Conservation (phyloP, 2,329 filamentous ascomycete genomes). For the Pezicula neosporulosa region DNA sequence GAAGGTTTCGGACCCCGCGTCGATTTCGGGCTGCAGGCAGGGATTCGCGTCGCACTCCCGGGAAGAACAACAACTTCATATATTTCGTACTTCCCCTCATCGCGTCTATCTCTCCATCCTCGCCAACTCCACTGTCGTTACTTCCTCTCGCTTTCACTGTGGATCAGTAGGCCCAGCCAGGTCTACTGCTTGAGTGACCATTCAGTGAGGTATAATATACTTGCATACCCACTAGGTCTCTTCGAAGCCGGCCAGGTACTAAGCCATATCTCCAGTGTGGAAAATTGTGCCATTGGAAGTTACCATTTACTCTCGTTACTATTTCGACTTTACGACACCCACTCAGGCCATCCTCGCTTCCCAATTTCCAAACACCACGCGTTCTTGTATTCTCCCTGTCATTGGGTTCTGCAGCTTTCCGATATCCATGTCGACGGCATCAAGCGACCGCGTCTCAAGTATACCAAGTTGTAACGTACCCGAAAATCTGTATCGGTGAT, state of each 20-base stretch:
- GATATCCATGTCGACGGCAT: conserved; percentile 20
- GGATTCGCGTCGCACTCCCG: conserved; percentile 1
- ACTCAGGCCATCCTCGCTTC: conserved; percentile 5
- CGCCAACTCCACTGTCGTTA: too few relatives aligned
- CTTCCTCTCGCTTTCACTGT: too few relatives aligned
- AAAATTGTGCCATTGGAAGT: too few relatives aligned
- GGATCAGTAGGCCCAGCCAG: too few relatives aligned
- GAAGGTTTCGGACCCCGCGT: conserved; percentile 12
- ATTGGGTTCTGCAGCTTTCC: conserved; percentile 15
- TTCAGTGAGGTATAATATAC: too few relatives aligned
- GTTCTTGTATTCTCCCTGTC: conserved; percentile 9
- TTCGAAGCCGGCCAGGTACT: too few relatives aligned
- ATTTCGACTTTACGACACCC: conserved; percentile 3
- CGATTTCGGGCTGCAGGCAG: conserved; percentile 1
- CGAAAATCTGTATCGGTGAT: conserved; percentile 7
- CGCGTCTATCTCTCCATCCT: too few relatives aligned
- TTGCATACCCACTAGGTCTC: too few relatives aligned
- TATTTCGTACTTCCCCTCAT: too few relatives aligned
- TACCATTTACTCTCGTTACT: not conserved
- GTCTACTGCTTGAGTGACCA: too few relatives aligned
- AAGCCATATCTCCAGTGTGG: too few relatives aligned
- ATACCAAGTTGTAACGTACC: conserved; percentile 15
- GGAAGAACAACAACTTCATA: conserved; percentile 5
- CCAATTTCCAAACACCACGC: conserved; percentile 11
- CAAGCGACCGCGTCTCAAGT: conserved; percentile 21